Percentiles rank a stretch among this genome's conserved stretches.
Evolutionary conservation across 768 basidiomycete genomes (phyloP).

Genomic region (Trametes cinnabarina): DNA sequence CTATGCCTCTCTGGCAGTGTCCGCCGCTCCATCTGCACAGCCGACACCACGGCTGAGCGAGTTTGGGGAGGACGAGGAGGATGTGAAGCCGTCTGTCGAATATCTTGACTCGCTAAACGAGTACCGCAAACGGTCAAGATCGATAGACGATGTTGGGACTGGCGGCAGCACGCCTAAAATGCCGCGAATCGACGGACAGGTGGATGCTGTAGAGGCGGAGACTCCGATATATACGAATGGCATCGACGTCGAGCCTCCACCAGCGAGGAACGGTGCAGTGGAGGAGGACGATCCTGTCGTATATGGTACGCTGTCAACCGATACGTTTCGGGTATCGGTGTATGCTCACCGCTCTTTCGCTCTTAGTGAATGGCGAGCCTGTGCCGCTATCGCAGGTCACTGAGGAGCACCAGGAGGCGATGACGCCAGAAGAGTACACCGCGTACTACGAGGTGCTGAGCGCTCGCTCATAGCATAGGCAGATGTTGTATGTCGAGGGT

Average conservation of each 20-base stretch:
- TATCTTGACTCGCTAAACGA: constrained; percentile 70
- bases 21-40: constrained; percentile 53
- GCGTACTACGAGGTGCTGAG: constrained; percentile 67
- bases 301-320: constrained; percentile 47
- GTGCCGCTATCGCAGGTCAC: constrained; percentile 79
- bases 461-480: neutral
- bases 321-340: constrained; percentile 5
- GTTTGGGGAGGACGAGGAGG: constrained; percentile 61
- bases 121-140: constrained; percentile 72
- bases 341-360: neutral
- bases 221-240: constrained; percentile 8
- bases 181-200: constrained; percentile 29
- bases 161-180: constrained; percentile 19
- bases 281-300: constrained; percentile 58
- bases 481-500: neutral
- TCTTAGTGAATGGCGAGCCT: constrained; percentile 68
- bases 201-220: constrained; percentile 7
- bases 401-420: constrained; percentile 88
- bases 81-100: constrained; percentile 62
- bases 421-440: constrained; percentile 92
- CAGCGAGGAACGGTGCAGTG: constrained; percentile 4
- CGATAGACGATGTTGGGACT: constrained; percentile 42
- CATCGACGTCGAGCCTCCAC: neutral
- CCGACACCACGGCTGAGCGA: constrained; percentile 64
- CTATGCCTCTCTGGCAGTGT: constrained; percentile 74